Percentiles rank a stretch among this genome's conserved stretches.
Evolutionary conservation across 805 yeast species (phyloP).

Genomic region (Ogataea neopini): DNA sequence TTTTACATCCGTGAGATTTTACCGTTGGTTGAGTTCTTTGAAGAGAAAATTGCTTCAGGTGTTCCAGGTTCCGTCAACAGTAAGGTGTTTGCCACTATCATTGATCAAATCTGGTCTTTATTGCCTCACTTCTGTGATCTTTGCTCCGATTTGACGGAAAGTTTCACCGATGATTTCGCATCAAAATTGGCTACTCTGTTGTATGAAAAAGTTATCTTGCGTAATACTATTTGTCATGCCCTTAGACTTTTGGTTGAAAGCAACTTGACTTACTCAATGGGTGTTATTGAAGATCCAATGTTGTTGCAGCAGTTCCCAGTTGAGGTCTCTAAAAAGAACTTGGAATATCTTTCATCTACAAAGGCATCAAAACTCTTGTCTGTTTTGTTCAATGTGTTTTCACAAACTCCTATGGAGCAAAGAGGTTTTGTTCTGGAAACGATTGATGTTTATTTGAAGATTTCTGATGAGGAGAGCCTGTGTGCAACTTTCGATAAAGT

Average conservation of each 20-base stretch:
- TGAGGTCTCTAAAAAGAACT: conserved; percentile 52
- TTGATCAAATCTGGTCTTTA: conserved; percentile 91
- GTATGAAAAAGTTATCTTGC: conserved; percentile 71
- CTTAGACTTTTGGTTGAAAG: conserved; percentile 77
- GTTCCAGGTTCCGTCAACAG: conserved; percentile 61
- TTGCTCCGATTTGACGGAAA: conserved; percentile 66
- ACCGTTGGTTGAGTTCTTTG: conserved; percentile 63
- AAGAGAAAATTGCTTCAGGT: conserved; percentile 43
- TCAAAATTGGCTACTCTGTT: conserved; percentile 69
- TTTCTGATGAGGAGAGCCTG: conserved; percentile 67
- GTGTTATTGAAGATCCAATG: conserved; percentile 57
- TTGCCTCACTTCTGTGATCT: conserved; percentile 87
- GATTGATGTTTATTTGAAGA: conserved; percentile 74
- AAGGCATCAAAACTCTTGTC: conserved; percentile 73
- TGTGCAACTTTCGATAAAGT: conserved; percentile 81
- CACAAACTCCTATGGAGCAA: conserved; percentile 82
- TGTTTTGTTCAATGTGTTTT: conserved; percentile 87
- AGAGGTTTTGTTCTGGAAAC: conserved; percentile 86
- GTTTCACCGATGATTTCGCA: conserved; percentile 79
- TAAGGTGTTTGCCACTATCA: conserved; percentile 80
- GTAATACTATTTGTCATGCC: conserved; percentile 83
- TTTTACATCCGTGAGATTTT: conserved; percentile 63
- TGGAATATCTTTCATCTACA: conserved; percentile 62
- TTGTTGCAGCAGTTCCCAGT: conserved; percentile 64
- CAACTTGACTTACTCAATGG: conserved; percentile 61